phyloP scores from a whole-genome alignment of 106 monocot genomes.

The Ottelia alismoides region DNA sequence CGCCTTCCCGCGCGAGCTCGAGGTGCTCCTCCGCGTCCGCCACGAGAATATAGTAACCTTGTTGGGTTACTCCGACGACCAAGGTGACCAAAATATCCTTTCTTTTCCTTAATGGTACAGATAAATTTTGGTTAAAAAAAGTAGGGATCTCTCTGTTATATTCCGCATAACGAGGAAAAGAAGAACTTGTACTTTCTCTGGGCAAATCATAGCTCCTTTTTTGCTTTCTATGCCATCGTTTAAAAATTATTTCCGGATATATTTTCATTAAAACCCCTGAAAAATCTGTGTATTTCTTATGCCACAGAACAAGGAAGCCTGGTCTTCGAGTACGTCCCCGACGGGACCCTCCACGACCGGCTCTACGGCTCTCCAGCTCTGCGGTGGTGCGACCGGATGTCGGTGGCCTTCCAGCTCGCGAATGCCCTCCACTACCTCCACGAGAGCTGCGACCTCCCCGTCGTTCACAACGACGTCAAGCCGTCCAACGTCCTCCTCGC shows the following conservation, averaged over 20 bases:
- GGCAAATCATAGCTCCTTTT: no score
- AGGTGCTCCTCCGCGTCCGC: conserved; percentile 23
- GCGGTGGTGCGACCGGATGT: conserved; percentile 33
- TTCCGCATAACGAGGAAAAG: no score
- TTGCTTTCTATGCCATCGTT: no score
- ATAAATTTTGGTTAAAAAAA: not conserved
- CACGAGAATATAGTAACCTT: conserved; percentile 45
- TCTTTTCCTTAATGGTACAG: not conserved
- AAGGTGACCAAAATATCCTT: conserved; percentile 6
- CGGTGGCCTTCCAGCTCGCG: conserved; percentile 28
- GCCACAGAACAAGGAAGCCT: conserved; percentile 3
- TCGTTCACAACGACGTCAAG: conserved; percentile 58
- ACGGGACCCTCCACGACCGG: conserved; percentile 70
- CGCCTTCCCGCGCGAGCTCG: conserved; percentile 45
- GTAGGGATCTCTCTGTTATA: no score
- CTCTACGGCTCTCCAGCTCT: conserved; percentile 52
- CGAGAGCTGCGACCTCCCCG: conserved; percentile 33
- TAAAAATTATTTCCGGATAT: no score
- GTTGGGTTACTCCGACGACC: conserved; percentile 50
- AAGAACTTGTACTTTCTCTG: no score
- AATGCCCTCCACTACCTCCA: conserved; percentile 40
- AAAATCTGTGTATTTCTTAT: no score
- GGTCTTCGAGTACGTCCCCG: conserved; percentile 44
- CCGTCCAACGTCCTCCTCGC: conserved; percentile 50
- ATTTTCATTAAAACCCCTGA: no score